Conservation (phyloP, 345 rosid species). For the Pistacia atlantica region DNA sequence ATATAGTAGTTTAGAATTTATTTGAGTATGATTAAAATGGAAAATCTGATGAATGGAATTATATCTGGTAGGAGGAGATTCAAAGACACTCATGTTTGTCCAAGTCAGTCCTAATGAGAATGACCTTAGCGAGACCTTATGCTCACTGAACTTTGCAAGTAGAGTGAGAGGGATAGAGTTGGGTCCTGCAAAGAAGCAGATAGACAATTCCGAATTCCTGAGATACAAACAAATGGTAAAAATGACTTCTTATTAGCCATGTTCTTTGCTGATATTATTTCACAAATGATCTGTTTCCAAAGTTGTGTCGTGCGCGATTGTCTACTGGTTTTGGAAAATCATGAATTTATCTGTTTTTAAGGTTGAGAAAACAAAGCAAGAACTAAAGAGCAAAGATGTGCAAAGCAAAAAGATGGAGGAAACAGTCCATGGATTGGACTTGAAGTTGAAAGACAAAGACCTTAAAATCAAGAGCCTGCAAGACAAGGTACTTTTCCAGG, state of each 20-base stretch:
- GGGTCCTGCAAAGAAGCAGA: slow-evolving; percentile 87
- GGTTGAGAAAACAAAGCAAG: slow-evolving; percentile 88
- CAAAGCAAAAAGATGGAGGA: slow-evolving; percentile 93
- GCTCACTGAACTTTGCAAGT: slow-evolving; percentile 95
- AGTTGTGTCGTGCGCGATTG: not conserved
- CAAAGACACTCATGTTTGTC: slow-evolving; percentile 93
- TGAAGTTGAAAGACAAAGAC: slow-evolving; percentile 82
- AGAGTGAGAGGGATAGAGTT: slow-evolving; percentile 95
- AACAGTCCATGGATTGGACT: slow-evolving; percentile 59
- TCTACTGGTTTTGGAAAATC: not conserved
- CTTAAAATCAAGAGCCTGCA: slow-evolving; percentile 69
- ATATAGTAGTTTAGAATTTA: not conserved
- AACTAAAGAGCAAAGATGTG: slow-evolving; percentile 80
- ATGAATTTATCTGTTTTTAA: slow-evolving; percentile 13
- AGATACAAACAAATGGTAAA: slow-evolving; percentile 87
- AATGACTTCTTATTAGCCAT: not conserved
- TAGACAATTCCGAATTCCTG: slow-evolving; percentile 73
- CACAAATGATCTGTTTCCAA: not conserved
- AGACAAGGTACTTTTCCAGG: slow-evolving; percentile 62
- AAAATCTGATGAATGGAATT: slow-evolving; percentile 21
- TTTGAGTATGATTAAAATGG: not conserved
- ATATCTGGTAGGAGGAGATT: slow-evolving; percentile 80
- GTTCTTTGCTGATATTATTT: not conserved
- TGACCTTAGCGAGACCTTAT: slow-evolving; percentile 79
- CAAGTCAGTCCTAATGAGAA: slow-evolving; percentile 93